A percentile compares a stretch with the other conserved stretches of the same genome.
These are phyloP conservation scores for Cichorium intybus DNA, from an alignment of 140 eudicot species.

Conservation along the genomic window DNA sequence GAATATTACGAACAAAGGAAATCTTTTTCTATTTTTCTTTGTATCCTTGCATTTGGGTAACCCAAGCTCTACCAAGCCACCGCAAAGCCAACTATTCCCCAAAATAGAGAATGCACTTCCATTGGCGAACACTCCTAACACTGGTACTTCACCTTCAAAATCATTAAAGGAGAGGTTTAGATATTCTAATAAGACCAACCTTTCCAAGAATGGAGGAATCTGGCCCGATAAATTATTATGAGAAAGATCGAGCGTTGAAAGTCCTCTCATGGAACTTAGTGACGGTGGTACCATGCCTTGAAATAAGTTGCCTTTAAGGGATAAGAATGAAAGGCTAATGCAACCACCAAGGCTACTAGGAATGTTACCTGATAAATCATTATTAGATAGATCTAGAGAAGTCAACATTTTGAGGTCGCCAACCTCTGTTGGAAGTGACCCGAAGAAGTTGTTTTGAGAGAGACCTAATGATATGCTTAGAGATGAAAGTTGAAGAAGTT, in stretches of 20 bases:
- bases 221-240: conserved; percentile 17
- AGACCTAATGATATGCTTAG: background rate
- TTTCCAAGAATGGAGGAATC: conserved; percentile 14
- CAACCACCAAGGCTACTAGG: conserved; percentile 25
- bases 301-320: conserved; percentile 6
- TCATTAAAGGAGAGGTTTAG: conserved; percentile 10
- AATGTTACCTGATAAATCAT: conserved; percentile 12
- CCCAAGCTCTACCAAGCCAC: conserved; percentile 15
- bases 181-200: background rate
- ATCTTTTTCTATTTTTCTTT: background rate
- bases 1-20: background rate
- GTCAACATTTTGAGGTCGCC: conserved; percentile 7
- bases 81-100: conserved; percentile 24
- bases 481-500: conserved; percentile 9
- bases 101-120: conserved; percentile 5
- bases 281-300: conserved; percentile 12
- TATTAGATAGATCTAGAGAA: conserved; percentile 9
- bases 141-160: conserved; percentile 17
- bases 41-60: conserved; percentile 12
- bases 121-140: conserved; percentile 2
- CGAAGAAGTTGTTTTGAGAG: conserved; percentile 14
- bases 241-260: conserved; percentile 12
- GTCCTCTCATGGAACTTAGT: conserved; percentile 12
- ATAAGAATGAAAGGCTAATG: conserved; percentile 2
- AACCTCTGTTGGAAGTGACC: conserved; percentile 9